Evolutionary conservation across 177 flowering plant genomes (phyloP).

Genomic region (Vitis hybrid): DNA sequence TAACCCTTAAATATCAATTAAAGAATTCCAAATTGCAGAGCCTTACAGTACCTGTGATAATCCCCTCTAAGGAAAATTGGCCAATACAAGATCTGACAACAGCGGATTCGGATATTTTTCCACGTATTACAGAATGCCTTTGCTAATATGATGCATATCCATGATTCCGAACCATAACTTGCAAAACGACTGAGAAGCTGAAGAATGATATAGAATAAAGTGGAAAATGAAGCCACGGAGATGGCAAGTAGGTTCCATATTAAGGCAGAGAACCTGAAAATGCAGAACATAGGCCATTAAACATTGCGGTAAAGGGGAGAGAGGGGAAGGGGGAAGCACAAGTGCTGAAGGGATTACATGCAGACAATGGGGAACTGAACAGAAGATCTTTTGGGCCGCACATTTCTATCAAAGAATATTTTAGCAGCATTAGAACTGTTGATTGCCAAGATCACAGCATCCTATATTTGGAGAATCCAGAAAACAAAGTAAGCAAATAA

Average conservation of each 20-base stretch:
- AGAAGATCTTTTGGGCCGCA: conserved; percentile 19
- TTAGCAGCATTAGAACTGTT: conserved; percentile 67
- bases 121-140: conserved; percentile 44
- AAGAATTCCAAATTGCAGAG: background rate
- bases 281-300: conserved; percentile 16
- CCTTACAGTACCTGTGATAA: conserved; percentile 47
- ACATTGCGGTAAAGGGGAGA: background rate
- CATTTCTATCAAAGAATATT: conserved; percentile 28
- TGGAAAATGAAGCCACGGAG: conserved; percentile 52
- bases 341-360: conserved; percentile 27
- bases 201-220: conserved; percentile 56
- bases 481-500: conserved; percentile 7
- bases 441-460: conserved; percentile 61
- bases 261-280: conserved; percentile 50
- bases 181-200: conserved; percentile 44
- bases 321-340: conserved; percentile 1
- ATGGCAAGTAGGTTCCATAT: conserved; percentile 45
- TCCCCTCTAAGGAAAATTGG: conserved; percentile 61
- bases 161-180: conserved; percentile 32
- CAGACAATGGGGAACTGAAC: conserved; percentile 11
- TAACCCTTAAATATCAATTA: background rate
- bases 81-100: conserved; percentile 87
- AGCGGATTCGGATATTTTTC: conserved; percentile 55
- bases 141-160: conserved; percentile 22
- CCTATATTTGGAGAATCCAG: conserved; percentile 38